Base-by-base conservation (phyloP, 805 yeast genomes). In the Barnettozyma siamensis region DNA sequence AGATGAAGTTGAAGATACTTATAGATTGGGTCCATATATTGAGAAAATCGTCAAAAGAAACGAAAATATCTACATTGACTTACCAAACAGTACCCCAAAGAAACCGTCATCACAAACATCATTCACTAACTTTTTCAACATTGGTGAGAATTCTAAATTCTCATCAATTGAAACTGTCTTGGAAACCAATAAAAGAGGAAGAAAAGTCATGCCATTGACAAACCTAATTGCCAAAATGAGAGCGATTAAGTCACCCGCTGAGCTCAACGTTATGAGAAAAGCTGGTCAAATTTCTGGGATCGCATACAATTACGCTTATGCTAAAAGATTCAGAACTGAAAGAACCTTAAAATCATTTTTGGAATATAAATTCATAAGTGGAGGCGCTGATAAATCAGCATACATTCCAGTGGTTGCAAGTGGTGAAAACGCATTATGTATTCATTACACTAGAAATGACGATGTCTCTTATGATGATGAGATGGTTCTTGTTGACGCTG, bases 401-500 rank as follows among this genome's bases (percentile, higher is more conserved):
- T 93, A 93, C 58, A 76, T 89, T 17, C 98, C 99, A 0, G 99
- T 93, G 9, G 95, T 93, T 4, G 99, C 98, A 5, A 83, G 95
- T 27, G 99, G 99, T 1, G 65, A 75, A 23, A 89, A 93, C 59
- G 88, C 97, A 0, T 65, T 93, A 31, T 85, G 91, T 31, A 91
- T 93, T 45, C 99, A 93, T 63, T 93, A 93, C 60, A 89, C 96
- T 0, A 70, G 95, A 44, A 93, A 93, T 55, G 95, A 93, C 61
- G 95, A 87, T 56, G 62, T 83, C 11, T 70, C 93, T 47, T 74
- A 75, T 43, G 73, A 75, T 33, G 88, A 80, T 48, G 97, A 91
- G 47, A 65, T 86, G 70, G 96, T 88, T 7, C 75, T 93, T 23
- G 88, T 93, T 3, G 99, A 93, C 62, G 98, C 98, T 4, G 94